phyloP scores from a whole-genome alignment of 179 eudicot species.

The Pouteria campechiana region DNA sequence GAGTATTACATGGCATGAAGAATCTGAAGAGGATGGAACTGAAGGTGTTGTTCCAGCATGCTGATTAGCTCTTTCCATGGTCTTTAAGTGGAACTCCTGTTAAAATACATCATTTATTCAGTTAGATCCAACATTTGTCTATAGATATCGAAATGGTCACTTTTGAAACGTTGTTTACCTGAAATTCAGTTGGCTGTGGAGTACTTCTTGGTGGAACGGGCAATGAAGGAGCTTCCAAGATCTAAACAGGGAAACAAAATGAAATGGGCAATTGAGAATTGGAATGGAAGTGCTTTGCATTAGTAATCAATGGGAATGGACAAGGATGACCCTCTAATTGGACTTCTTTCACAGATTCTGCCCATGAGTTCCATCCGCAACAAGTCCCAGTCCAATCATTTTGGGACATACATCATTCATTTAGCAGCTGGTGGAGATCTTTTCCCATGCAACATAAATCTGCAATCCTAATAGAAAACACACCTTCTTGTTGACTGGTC shows the following conservation, averaged over 20 bases:
- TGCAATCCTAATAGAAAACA: not conserved
- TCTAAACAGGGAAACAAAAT: slow-evolving; percentile 22
- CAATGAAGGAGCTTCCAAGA: slow-evolving; percentile 62
- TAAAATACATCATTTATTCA: not conserved
- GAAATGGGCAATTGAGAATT: no score
- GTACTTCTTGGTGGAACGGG: slow-evolving; percentile 61
- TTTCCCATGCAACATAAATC: no score
- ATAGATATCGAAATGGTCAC: no score
- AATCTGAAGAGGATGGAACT: slow-evolving; percentile 54
- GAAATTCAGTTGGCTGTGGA: slow-evolving; percentile 68
- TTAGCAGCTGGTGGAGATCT: no score
- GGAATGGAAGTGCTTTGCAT: no score
- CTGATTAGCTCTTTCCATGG: slow-evolving; percentile 75
- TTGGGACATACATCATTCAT: no score
- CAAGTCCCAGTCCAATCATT: no score
- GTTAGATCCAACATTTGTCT: not conserved
- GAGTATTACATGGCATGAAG: slow-evolving; percentile 43
- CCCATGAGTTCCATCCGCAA: no score
- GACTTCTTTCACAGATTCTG: no score
- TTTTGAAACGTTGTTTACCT: slow-evolving; percentile 26
- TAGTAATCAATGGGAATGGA: no score
- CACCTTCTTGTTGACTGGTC: slow-evolving; percentile 83
- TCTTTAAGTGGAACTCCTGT: slow-evolving; percentile 77
- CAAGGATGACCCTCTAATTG: no score
- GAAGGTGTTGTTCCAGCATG: slow-evolving; percentile 59